Base-by-base conservation (phyloP, 768 basidiomycete species). In the Boletus coccyginus region DNA sequence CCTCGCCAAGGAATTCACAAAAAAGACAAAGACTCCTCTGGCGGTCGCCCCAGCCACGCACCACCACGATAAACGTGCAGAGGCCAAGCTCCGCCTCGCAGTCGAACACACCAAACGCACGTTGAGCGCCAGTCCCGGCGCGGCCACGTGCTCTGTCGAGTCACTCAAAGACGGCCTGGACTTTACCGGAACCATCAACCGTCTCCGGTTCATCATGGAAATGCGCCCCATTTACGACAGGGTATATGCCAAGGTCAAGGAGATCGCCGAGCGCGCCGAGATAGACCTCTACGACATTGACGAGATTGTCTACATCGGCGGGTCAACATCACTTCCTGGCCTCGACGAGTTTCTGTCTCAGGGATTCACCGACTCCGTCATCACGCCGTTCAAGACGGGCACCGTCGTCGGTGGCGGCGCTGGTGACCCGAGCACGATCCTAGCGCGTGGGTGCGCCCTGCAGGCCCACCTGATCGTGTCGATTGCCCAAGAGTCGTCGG, bases 21-120 rank as follows among this genome's bases (percentile, higher is more conserved):
- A 98, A 76, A 99, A 97, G 77, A 94, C 89, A 17, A 93, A 92
- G 72, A 81, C 82, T 24, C 75, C 86, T 0, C 77, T 97, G 42
- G 74, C 80, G 10, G 79, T 93, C 16, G 82, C 77, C 52, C 86
- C 87, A 1, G 75, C 87, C 7, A 76, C 77, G 3, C 77, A 83
- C 21, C 61, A 76, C 17, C 75, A 77, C 33, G 90, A 94, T 73
- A 79, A 84, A 65, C 90, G 97, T 24, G 92, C 95, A 1, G 88
- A 93, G 66, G 91, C 93, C n/a, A 96, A 95, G 68, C 84, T 99
- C 29, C 83, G 89, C 11, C 84, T 98, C 21, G 93, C 94, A 8
- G 84, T 97, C 53, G 94, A 98, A 69, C 89, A 94, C 70, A 96
- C 94, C 31, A 99, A 98, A 75, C 86, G 94, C 61, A 94, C 93